Evolutionary conservation across 345 rosid genomes (phyloP).

Genomic region (Salix brachista): DNA sequence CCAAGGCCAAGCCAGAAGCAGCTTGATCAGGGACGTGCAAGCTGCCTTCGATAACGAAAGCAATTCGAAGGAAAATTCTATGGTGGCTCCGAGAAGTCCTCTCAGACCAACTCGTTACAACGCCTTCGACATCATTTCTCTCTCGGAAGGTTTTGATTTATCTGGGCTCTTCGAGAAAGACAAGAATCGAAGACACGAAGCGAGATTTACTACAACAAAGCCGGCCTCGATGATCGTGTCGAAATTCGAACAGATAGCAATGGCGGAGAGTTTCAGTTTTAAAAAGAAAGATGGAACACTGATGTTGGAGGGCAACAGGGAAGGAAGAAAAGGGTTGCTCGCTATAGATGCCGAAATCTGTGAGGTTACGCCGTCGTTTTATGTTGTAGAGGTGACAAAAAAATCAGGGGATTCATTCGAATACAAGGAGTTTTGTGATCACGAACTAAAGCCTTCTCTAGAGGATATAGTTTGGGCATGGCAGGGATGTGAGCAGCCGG

Average conservation of each 20-base stretch:
- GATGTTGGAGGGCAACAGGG: constrained; percentile 51
- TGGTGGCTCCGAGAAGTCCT: neutral
- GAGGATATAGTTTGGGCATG: constrained; percentile 90
- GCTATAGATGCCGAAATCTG: constrained; percentile 68
- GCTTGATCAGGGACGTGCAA: constrained; percentile 37
- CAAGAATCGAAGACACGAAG: constrained; percentile 24
- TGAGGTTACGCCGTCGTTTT: constrained; percentile 67
- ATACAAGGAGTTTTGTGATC: constrained; percentile 56
- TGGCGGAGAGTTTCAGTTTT: constrained; percentile 44
- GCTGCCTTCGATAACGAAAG: constrained; percentile 32
- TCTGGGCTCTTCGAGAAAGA: constrained; percentile 70
- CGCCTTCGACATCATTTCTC: constrained; percentile 76
- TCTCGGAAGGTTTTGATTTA: constrained; percentile 70
- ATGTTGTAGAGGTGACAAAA: constrained; percentile 75
- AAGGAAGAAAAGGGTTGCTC: constrained; percentile 84
- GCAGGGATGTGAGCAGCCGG: constrained; percentile 45
- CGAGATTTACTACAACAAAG: constrained; percentile 53
- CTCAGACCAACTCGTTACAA: constrained; percentile 48
- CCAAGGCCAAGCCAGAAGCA: constrained; percentile 19
- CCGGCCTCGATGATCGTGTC: constrained; percentile 61
- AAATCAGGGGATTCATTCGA: constrained; percentile 73
- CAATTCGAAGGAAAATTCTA: neutral
- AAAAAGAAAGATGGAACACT: constrained; percentile 52
- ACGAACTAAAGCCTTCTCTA: constrained; percentile 65
- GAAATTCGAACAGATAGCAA: constrained; percentile 67